Conservation (phyloP, 257 asterid genomes). For the Prunella vulgaris region DNA sequence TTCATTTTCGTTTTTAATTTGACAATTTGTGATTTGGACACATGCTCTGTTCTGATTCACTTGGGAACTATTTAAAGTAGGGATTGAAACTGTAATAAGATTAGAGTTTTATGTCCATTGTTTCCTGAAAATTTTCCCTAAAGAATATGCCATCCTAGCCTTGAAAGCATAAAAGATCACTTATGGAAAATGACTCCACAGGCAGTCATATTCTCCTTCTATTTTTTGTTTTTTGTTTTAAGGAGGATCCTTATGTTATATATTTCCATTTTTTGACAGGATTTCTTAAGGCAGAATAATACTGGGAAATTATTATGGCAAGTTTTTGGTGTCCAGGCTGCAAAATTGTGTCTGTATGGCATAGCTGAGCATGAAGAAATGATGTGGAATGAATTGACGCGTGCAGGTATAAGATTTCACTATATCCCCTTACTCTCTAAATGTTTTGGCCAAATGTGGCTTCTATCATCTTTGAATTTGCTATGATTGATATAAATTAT, state of each 20-base stretch:
- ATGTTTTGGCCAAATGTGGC: not conserved
- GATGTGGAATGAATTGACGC: slow-evolving; percentile 76
- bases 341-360: slow-evolving; percentile 81
- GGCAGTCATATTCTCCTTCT: not conserved
- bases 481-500: not conserved
- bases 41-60: too few relatives aligned
- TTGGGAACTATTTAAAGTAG: not conserved
- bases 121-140: not conserved
- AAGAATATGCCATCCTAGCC: not conserved
- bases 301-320: slow-evolving; percentile 96
- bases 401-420: slow-evolving; percentile 42
- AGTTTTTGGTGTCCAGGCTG: slow-evolving; percentile 70
- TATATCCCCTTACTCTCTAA: not conserved
- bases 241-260: not conserved
- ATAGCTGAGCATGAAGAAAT: slow-evolving; percentile 83
- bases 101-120: not conserved
- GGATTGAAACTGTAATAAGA: not conserved
- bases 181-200: not conserved
- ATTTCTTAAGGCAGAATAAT: slow-evolving; percentile 88
- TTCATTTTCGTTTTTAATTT: not conserved
- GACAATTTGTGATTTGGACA: not conserved
- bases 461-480: slow-evolving; percentile 4
- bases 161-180: not conserved
- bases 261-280: slow-evolving; percentile 41
- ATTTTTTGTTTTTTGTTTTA: not conserved